Evolutionary conservation across 1,284 basidiomycete genomes (phyloP).

Genomic region (Paramarasmius palmivorus): DNA sequence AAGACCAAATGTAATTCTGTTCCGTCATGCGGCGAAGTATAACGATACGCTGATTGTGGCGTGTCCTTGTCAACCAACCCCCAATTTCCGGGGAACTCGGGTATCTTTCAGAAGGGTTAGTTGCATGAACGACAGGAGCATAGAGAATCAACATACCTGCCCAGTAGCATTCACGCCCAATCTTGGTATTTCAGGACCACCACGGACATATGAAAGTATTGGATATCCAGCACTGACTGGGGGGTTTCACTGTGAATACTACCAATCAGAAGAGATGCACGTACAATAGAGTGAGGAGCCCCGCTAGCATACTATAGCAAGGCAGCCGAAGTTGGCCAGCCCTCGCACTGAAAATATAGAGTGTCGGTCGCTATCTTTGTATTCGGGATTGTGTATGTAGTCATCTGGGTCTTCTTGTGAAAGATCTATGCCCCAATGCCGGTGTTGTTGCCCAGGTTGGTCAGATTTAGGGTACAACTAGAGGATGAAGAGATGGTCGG

Average conservation of each 20-base stretch:
- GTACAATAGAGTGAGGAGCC: constrained; percentile 55
- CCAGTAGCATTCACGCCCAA: constrained; percentile 66
- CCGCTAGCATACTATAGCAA: constrained; percentile 51
- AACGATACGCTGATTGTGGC: constrained; percentile 59
- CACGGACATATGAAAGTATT: constrained; percentile 38
- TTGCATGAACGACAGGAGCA: no score
- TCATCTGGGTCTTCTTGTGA: constrained; percentile 39
- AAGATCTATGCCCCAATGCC: constrained; percentile 24
- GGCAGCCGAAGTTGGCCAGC: constrained; percentile 66
- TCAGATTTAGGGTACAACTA: no score
- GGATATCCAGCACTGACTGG: constrained; percentile 39
- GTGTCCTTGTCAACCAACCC: constrained; percentile 80
- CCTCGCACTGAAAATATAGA: constrained; percentile 47
- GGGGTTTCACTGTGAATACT: constrained; percentile 18
- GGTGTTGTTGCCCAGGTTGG: constrained; percentile 21
- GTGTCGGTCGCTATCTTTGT: constrained; percentile 32
- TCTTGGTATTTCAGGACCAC: constrained; percentile 24
- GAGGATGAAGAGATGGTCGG: no score
- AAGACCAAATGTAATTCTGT: constrained; percentile 42
- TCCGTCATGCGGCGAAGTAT: constrained; percentile 55
- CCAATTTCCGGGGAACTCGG: constrained; percentile 62
- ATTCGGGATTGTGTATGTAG: constrained; percentile 46
- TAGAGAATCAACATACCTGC: constrained; percentile 39
- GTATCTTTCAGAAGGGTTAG: constrained; percentile 42
- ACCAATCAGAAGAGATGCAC: constrained; percentile 23